Evolutionary conservation across 352 stramenopile genomes (phyloP).

Genomic region (Phytophthora idaei): DNA sequence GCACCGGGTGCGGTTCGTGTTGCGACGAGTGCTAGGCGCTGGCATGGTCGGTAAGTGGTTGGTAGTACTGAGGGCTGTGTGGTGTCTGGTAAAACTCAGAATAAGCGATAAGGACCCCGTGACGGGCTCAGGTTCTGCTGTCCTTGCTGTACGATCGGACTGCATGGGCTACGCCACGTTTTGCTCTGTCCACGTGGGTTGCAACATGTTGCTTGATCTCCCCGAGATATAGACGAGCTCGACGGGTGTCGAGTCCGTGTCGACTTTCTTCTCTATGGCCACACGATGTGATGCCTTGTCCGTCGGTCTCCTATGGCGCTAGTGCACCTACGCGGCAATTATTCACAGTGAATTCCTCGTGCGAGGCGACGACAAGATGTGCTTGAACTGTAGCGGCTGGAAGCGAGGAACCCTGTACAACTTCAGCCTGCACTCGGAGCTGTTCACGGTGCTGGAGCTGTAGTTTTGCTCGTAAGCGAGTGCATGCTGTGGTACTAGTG

Average conservation of each 20-base stretch:
- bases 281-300: conserved; percentile 11
- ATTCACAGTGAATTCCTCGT: conserved; percentile 11
- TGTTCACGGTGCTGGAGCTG: conserved; percentile 6
- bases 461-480: neutral
- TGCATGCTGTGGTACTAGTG: conserved; percentile 4
- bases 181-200: conserved; percentile 29
- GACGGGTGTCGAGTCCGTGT: neutral
- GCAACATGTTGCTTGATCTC: conserved; percentile 28
- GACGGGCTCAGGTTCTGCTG: neutral
- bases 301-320: neutral
- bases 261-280: neutral
- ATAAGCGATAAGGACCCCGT: conserved; percentile 14
- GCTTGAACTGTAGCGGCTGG: conserved; percentile 29
- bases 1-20: conserved; percentile 65
- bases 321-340: neutral
- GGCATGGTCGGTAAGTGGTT: conserved; percentile 30
- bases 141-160: conserved; percentile 30
- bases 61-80: conserved; percentile 5
- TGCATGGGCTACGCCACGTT: conserved; percentile 17
- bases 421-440: conserved; percentile 11
- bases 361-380: conserved; percentile 34
- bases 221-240: conserved; percentile 35
- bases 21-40: conserved; percentile 43
- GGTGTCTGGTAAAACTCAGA: conserved; percentile 24
- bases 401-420: conserved; percentile 24